phyloP scores from a whole-genome alignment of 208 protist genomes.

The Leishmania major region DNA sequence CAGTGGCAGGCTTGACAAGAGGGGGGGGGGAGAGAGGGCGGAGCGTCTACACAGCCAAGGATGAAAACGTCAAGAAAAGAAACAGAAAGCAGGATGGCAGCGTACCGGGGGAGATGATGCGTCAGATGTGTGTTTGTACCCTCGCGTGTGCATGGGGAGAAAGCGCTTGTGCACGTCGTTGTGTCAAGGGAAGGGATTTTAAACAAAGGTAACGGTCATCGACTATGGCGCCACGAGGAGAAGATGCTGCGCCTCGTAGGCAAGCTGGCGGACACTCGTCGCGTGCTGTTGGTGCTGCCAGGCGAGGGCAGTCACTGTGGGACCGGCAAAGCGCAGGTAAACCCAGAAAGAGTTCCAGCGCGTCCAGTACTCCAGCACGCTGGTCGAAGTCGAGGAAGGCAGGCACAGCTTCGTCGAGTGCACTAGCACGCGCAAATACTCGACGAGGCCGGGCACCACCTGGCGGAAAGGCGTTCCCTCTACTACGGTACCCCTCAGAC shows the following conservation, averaged over 20 bases:
- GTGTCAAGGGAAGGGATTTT: not conserved
- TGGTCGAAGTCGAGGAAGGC: not conserved
- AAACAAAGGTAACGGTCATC: too few relatives aligned
- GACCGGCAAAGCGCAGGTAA: conserved; percentile 17
- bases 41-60: not conserved
- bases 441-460: conserved; percentile 15
- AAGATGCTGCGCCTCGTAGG: conserved; percentile 15
- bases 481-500: conserved; percentile 8
- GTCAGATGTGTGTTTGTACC: not conserved
- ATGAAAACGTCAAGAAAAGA: not conserved
- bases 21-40: too few relatives aligned
- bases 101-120: not conserved
- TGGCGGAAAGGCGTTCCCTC: conserved; percentile 16
- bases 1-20: not conserved
- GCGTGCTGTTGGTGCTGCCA: conserved; percentile 18
- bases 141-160: not conserved
- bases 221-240: conserved; percentile 10
- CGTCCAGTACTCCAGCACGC: conserved; percentile 18
- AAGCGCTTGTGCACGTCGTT: not conserved
- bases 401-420: conserved; percentile 5
- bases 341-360: conserved; percentile 25
- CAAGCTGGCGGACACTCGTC: conserved; percentile 11
- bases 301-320: conserved; percentile 19
- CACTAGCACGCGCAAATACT: conserved; percentile 18
- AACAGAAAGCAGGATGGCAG: not conserved